Conservation (phyloP, 495 filamentous ascomycete species). For the Amniculicola lignicola region DNA sequence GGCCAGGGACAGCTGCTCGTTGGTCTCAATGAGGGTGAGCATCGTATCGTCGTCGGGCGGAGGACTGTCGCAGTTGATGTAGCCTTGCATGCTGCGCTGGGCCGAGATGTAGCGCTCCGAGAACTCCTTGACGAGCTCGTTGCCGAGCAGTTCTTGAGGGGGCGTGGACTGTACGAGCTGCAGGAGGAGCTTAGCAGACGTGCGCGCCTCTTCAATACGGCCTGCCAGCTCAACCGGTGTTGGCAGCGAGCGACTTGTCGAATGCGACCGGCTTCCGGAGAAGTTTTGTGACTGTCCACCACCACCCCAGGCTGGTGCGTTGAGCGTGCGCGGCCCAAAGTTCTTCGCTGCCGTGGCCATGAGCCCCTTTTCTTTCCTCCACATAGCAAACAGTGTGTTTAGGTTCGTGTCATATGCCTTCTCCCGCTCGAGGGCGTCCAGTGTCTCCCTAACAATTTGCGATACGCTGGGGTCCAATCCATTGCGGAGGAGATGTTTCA, state of each 20-base stretch:
- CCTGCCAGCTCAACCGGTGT: slow-evolving; percentile 72
- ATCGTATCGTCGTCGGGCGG: slow-evolving; percentile 89
- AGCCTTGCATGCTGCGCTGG: slow-evolving; percentile 71
- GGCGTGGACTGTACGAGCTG: slow-evolving; percentile 86
- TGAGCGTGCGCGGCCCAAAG: slow-evolving; percentile 22
- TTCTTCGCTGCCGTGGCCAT: slow-evolving; percentile 30
- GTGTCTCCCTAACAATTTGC: slow-evolving; percentile 80
- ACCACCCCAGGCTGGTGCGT: slow-evolving; percentile 33
- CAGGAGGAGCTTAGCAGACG: slow-evolving; percentile 81
- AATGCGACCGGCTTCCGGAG: not conserved
- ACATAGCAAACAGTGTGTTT: slow-evolving; percentile 67
- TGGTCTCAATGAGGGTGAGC: slow-evolving; percentile 87
- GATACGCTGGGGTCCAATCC: slow-evolving; percentile 72
- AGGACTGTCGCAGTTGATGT: slow-evolving; percentile 76
- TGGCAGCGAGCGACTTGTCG: slow-evolving; percentile 54
- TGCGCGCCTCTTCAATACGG: slow-evolving; percentile 83
- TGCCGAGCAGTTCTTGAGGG: slow-evolving; percentile 65
- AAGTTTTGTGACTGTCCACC: too few relatives aligned
- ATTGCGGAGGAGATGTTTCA: slow-evolving; percentile 72
- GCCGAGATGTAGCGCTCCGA: slow-evolving; percentile 79
- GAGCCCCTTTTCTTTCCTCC: slow-evolving; percentile 74
- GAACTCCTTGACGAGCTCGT: slow-evolving; percentile 92
- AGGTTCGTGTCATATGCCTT: slow-evolving; percentile 74
- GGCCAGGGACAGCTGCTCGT: slow-evolving; percentile 77
- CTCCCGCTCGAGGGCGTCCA: slow-evolving; percentile 66